Conservation (phyloP, 2,329 filamentous ascomycete genomes). For the Claviceps lovelessii region DNA sequence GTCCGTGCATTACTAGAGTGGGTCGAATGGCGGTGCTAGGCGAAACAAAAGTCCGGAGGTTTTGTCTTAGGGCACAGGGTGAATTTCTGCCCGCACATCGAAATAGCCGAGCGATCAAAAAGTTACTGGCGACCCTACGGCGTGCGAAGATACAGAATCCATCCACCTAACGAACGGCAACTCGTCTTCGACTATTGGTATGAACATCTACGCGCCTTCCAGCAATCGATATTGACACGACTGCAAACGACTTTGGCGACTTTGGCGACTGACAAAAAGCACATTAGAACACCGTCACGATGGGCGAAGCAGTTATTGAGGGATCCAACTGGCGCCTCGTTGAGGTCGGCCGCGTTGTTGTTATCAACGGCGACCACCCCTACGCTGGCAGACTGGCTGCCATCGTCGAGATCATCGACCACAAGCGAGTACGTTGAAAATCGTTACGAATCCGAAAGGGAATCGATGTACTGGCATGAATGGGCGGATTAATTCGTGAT, state of each 20-base stretch:
- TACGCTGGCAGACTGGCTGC: conserved; percentile 75
- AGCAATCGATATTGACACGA: conserved; percentile 1
- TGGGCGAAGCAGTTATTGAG: conserved; percentile 72
- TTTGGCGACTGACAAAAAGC: conserved; percentile 18
- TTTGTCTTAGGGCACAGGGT: conserved; percentile 28
- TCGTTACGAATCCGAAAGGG: not conserved
- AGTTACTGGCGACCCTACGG: conserved; percentile 25
- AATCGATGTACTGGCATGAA: not conserved
- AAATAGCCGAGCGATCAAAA: conserved; percentile 26
- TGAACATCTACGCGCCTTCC: conserved; percentile 13
- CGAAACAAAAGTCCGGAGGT: conserved; percentile 17
- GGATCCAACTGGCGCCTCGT: conserved; percentile 85
- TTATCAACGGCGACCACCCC: conserved; percentile 68
- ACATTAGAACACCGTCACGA: conserved; percentile 48
- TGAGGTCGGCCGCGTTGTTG: conserved; percentile 94
- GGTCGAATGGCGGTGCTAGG: conserved; percentile 8
- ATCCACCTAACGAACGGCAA: conserved; percentile 23
- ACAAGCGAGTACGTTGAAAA: conserved; percentile 92
- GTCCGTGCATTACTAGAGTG: not conserved
- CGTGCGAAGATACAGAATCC: conserved; percentile 21
- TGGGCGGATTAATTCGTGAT: conserved; percentile 3
- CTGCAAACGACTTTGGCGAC: not conserved
- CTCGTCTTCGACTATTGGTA: conserved; percentile 26
- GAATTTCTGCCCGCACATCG: conserved; percentile 27
- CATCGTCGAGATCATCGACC: conserved; percentile 99